These are phyloP conservation scores for Magnusiomyces paraingens DNA, from an alignment of 1,139 yeast species.

Conservation along the genomic window DNA sequence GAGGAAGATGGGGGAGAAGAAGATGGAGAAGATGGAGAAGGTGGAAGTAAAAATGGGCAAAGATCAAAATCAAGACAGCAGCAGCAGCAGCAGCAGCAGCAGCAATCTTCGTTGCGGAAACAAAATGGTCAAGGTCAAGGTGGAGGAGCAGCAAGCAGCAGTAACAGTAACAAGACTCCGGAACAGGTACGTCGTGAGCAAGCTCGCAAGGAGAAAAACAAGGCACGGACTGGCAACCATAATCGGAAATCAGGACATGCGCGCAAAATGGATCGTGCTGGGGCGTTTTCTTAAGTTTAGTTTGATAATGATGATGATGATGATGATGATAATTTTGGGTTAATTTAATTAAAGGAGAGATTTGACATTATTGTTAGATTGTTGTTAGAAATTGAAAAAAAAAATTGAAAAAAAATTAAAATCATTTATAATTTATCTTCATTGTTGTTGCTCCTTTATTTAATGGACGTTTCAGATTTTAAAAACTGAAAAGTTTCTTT, in stretches of 20 bases:
- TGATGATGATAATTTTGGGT: background rate
- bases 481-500: too few relatives aligned
- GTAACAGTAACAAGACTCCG: background rate
- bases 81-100: slow-evolving; percentile 6
- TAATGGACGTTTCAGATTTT: too few relatives aligned
- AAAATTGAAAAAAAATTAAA: background rate
- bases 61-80: background rate
- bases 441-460: too few relatives aligned
- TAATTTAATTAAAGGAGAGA: too few relatives aligned
- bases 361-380: too few relatives aligned
- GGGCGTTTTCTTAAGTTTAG: slow-evolving; percentile 5
- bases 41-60: background rate
- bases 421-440: too few relatives aligned
- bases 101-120: slow-evolving; percentile 10
- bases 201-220: slow-evolving; percentile 44
- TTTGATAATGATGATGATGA: too few relatives aligned
- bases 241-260: slow-evolving; percentile 57
- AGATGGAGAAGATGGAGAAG: background rate
- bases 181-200: slow-evolving; percentile 9
- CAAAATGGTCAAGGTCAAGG: slow-evolving; percentile 12
- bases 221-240: slow-evolving; percentile 55
- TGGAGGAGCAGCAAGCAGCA: too few relatives aligned
- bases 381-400: too few relatives aligned
- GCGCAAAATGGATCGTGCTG: slow-evolving; percentile 41
- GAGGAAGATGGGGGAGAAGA: slow-evolving; percentile 7